A percentile compares a stretch with the other conserved stretches of the same genome.
Evolutionary conservation across 495 filamentous ascomycete genomes (phyloP).

Genomic region (Eremomyces bilateralis): DNA sequence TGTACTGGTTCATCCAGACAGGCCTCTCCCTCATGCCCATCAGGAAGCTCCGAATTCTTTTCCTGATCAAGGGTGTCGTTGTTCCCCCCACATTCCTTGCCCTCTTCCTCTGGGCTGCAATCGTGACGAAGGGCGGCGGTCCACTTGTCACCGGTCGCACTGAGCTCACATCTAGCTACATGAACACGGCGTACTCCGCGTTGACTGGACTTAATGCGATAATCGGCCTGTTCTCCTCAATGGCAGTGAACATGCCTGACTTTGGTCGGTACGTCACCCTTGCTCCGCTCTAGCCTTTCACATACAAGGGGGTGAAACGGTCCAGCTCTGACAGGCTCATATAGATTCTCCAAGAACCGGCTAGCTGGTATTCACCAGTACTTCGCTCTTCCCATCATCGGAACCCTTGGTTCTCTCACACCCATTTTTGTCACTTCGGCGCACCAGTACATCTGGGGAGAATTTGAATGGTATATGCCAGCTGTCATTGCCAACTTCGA

Average conservation of each 20-base stretch:
- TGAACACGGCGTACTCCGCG: constrained; percentile 21
- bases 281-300: no score
- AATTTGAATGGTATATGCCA: constrained; percentile 23
- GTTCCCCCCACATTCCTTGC: constrained; percentile 14
- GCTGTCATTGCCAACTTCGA: constrained; percentile 21
- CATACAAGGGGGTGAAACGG: no score
- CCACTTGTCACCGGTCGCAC: constrained; percentile 17
- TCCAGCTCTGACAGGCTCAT: no score
- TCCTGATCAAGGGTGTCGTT: constrained; percentile 13
- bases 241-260: constrained; percentile 25
- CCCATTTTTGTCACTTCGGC: constrained; percentile 22
- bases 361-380: constrained; percentile 19
- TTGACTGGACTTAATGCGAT: constrained; percentile 24
- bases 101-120: constrained; percentile 14
- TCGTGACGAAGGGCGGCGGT: constrained; percentile 12
- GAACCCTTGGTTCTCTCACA: constrained; percentile 21
- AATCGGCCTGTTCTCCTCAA: constrained; percentile 23
- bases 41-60: constrained; percentile 11
- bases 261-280: no score
- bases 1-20: constrained; percentile 27
- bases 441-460: constrained; percentile 18
- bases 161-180: constrained; percentile 19
- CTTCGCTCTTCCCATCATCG: constrained; percentile 21
- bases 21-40: constrained; percentile 16
- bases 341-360: constrained; percentile 19